Evolutionary conservation across 2,329 filamentous ascomycete species (phyloP), one percentile per base, ranked within the genome.

Genomic region (Paecilomyces dactylethromorphus): DNA sequence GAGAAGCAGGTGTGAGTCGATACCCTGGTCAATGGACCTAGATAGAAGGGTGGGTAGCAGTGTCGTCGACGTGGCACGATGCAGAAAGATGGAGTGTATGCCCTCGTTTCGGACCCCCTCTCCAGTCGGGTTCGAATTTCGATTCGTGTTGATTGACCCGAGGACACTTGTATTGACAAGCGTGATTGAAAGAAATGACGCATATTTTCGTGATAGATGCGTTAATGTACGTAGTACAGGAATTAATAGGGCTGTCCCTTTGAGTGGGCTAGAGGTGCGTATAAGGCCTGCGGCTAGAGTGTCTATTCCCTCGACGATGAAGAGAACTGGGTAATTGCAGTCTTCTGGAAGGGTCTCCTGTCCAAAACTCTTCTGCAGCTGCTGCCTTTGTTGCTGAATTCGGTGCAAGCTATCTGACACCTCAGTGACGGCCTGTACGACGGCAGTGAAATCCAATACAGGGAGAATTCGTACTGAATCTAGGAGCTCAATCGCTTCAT

Each of bases 1-100:
- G 24, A 75, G 55, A 15, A 77, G 60, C 1, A 78, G 56, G 66
- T 78, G 75, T 1, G 64, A 66, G 66, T 78, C 75, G 49, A 75
- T 70, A 0, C 74, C 73, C 56, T 75, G 71, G 56, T 76, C 74
- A 15, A 77, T 35, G 1, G 71, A 71, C 53, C 67, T 69, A 63
- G 71, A 69, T 21, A 76, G 60, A 7, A 74, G 60, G 35, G 65
- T 74, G 6, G 68, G 65, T 29, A 72, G 61, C 56, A 71, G 32
- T 6, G 62, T 13, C 32, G 58, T 53, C 24, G 57, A 55, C 50
- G 32, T 18, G 57, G 52, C 62, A 18, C 62, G 58, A 45, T 45
- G 52, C 53, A 62, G 62, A 24, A 73, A 73, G 15, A 69, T 61
- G 1, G 70, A 74, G 39, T 68, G 59, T 12, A 71, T 58, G 1